Base-by-base conservation (phyloP, 768 basidiomycete species). In the Boletus pseudo-olivaceus region DNA sequence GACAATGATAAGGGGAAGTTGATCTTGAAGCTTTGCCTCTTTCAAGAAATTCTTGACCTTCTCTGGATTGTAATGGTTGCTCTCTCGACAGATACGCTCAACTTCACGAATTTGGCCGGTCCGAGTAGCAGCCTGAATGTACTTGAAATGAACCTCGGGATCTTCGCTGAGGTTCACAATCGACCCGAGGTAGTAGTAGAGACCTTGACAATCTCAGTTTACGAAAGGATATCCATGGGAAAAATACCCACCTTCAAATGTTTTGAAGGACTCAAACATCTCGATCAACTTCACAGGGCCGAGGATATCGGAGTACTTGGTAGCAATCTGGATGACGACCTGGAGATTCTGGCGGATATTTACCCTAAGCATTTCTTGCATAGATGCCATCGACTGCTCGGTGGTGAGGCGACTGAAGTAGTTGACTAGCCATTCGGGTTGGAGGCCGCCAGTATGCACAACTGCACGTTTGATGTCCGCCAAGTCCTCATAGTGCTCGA, bases 1-100 rank as follows among this genome's bases (percentile, higher is more conserved):
- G 64, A 99, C 97, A 61, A 99, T 98, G 78, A 98, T 99, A 62
- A 99, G 86, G 5, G 97, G 97, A 35, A 99, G 85, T 69, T 98
- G 97, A 68, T 98, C 97, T 35, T 85, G 75, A 29, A 99, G 85
- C 66, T 97, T 95, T 65, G 97, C 95, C 68, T 99, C 97, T 73
- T 98, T 98, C 72, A 98, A 84, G 87, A 98, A 98, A 75, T 99
- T 99, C 82, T 99, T 98, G 82, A 98, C 97, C 74, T 99, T 99
- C 78, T 99, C 97, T 1, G 97, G 92, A 72, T 95, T 98, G 81
- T 98, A 98, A 75, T 78, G 79, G 75, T 98, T 98, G 72, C 90
- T 93, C 76, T 99, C 97, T 50, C 97, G 81, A 69, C 95, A 98
- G 66, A 99, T 96, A 43, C 97, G 93, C 74, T 99, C 97, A 53